These are phyloP conservation scores for Chlamydomonas sphaeroides DNA, from an alignment of 139 green algal genomes.

Conservation along the genomic window DNA sequence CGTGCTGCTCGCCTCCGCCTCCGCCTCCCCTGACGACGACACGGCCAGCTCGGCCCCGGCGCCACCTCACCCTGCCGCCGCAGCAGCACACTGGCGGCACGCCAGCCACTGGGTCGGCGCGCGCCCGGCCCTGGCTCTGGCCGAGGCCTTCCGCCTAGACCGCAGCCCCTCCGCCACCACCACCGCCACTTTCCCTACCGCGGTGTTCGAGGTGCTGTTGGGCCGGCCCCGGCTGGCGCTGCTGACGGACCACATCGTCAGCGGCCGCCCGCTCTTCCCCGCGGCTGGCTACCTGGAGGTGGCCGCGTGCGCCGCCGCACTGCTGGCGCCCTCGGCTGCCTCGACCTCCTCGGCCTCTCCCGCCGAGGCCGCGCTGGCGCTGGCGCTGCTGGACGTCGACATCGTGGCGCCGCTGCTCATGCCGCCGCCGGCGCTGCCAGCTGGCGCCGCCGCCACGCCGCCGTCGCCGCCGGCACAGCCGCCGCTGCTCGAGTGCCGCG, in stretches of 20 bases:
- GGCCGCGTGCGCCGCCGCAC: constrained; percentile 12
- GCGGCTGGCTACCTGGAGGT: constrained; percentile 45
- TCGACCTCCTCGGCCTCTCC: too few species aligned
- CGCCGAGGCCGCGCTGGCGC: neutral
- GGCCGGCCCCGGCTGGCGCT: constrained; percentile 18
- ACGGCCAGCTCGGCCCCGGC: too few species aligned
- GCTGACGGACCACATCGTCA: constrained; percentile 42
- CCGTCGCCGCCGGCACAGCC: neutral
- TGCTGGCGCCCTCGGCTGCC: neutral
- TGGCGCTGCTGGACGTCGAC: neutral
- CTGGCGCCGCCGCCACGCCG: too few species aligned
- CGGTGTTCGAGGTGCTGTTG: too few species aligned
- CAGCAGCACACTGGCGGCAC: neutral
- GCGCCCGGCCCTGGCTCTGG: constrained; percentile 10
- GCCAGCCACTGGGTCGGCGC: constrained; percentile 30
- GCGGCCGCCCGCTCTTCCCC: constrained; percentile 38
- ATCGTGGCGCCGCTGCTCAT: constrained; percentile 47
- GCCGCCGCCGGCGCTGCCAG: too few species aligned
- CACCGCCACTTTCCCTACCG: too few species aligned
- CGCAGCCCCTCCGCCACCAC: constrained; percentile 8
- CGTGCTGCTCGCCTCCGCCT: constrained; percentile 54
- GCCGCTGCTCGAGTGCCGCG: neutral
- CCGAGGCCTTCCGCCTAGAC: neutral
- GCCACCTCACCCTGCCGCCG: too few species aligned
- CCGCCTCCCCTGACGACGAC: too few species aligned